phyloP scores from a whole-genome alignment of 805 yeast genomes.

The Candida koratica region DNA sequence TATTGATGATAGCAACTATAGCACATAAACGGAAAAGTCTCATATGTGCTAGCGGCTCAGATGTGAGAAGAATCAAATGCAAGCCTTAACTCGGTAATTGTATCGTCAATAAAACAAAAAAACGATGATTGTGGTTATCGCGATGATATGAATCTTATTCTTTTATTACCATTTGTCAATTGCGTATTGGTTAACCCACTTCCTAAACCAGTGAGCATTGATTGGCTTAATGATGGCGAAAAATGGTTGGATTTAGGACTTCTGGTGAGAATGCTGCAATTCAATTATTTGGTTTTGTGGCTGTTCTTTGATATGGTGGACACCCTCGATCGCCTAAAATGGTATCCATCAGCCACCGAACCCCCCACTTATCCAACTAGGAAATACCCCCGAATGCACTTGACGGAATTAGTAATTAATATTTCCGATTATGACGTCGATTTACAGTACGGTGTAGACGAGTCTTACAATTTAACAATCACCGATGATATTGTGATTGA shows the following conservation, averaged over 20 bases:
- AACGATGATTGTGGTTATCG: too few species aligned
- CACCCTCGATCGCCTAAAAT: conserved; percentile 21
- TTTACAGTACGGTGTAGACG: conserved; percentile 35
- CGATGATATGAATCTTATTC: too few species aligned
- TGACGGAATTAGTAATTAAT: conserved; percentile 1
- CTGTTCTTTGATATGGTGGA: conserved; percentile 6
- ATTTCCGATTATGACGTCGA: conserved; percentile 9
- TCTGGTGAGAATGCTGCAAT: background rate
- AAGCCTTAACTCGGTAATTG: too few species aligned
- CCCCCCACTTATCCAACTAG: conserved; percentile 19
- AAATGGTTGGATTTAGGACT: conserved; percentile 2
- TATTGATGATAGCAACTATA: background rate
- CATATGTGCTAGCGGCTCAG: background rate
- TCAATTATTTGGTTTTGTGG: conserved; percentile 3
- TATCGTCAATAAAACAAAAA: too few species aligned
- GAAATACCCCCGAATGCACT: background rate
- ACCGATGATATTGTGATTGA: conserved; percentile 18
- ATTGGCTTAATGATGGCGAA: conserved; percentile 11
- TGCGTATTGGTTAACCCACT: conserved; percentile 20
- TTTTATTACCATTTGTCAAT: too few species aligned
- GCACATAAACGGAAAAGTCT: background rate
- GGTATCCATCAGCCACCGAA: conserved; percentile 35
- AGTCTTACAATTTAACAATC: conserved; percentile 27
- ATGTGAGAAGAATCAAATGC: too few species aligned
- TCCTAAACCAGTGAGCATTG: conserved; percentile 11